A percentile compares a stretch with the other conserved stretches of the same genome.
These are phyloP conservation scores for Starmerella bacillaris DNA, from an alignment of 805 yeast species.

Conservation along the genomic window DNA sequence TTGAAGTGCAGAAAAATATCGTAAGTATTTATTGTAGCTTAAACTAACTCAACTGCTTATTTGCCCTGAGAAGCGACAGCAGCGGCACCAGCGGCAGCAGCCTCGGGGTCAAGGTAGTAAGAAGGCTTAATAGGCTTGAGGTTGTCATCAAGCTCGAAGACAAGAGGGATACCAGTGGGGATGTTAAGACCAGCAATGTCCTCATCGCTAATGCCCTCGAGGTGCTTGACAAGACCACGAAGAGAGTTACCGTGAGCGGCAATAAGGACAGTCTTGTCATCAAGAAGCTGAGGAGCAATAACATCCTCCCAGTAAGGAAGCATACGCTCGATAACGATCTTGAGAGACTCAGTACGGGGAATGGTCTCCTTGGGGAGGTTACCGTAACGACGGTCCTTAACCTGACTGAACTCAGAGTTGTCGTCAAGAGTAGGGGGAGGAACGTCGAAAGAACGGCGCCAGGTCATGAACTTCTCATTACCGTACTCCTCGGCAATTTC, in stretches of 20 bases:
- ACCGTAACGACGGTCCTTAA: constrained; percentile 66
- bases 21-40: too few relatives aligned
- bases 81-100: constrained; percentile 99
- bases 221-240: constrained; percentile 89
- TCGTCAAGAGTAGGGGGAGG: constrained; percentile 85
- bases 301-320: constrained; percentile 94
- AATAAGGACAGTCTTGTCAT: constrained; percentile 75
- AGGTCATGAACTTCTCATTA: constrained; percentile 79
- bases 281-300: constrained; percentile 66
- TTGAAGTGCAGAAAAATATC: too few relatives aligned
- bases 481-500: constrained; percentile 77
- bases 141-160: constrained; percentile 75
- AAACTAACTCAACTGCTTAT: constrained; percentile 3
- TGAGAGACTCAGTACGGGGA: constrained; percentile 88
- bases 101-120: constrained; percentile 97
- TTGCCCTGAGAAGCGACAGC: constrained; percentile 93
- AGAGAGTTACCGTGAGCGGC: constrained; percentile 98
- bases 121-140: constrained; percentile 83
- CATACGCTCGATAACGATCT: constrained; percentile 86
- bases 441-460: constrained; percentile 94
- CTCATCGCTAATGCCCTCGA: constrained; percentile 79
- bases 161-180: constrained; percentile 97
- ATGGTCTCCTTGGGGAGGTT: constrained; percentile 70
- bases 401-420: constrained; percentile 66
- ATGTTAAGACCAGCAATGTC: constrained; percentile 89